phyloP scores from a whole-genome alignment of 192 early-diverging fungal species.

The Entomortierella beljakovae region DNA sequence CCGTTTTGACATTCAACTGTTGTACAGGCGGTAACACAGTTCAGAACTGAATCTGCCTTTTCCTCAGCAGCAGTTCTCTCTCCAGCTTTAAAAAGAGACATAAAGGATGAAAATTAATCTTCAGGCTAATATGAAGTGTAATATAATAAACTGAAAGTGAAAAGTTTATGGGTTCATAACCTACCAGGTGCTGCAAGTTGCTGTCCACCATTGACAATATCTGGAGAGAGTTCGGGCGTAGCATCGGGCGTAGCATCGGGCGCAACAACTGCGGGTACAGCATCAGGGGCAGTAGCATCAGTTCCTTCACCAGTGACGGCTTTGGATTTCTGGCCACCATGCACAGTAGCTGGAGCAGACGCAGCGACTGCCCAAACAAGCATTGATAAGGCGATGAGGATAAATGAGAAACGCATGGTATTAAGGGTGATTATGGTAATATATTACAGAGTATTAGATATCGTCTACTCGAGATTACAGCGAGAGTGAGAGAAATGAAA shows the following conservation, averaged over 20 bases:
- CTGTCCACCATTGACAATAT: no score
- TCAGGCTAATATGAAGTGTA: not conserved
- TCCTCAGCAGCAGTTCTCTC: conserved; percentile 18
- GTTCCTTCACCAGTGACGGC: not conserved
- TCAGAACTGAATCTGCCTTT: conserved; percentile 22
- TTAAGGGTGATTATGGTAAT: not conserved
- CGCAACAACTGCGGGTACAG: not conserved
- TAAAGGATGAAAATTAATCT: not conserved
- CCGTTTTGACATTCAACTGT: conserved; percentile 5
- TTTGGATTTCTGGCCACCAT: no score
- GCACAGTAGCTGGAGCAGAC: no score
- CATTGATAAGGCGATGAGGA: not conserved
- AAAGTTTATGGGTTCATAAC: no score
- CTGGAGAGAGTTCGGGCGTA: no score
- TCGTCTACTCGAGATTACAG: not conserved
- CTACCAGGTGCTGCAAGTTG: not conserved
- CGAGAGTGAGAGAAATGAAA: not conserved
- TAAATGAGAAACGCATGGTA: not conserved
- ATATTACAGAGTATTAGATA: not conserved
- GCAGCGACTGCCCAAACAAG: no score
- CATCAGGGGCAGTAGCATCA: not conserved
- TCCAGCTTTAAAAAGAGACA: conserved; percentile 11
- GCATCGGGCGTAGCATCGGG: no score
- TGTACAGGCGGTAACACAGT: conserved; percentile 12
- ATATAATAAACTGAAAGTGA: not conserved